Base-by-base conservation (phyloP, 1,284 basidiomycete genomes). In the Ceratobasidium sp. region DNA sequence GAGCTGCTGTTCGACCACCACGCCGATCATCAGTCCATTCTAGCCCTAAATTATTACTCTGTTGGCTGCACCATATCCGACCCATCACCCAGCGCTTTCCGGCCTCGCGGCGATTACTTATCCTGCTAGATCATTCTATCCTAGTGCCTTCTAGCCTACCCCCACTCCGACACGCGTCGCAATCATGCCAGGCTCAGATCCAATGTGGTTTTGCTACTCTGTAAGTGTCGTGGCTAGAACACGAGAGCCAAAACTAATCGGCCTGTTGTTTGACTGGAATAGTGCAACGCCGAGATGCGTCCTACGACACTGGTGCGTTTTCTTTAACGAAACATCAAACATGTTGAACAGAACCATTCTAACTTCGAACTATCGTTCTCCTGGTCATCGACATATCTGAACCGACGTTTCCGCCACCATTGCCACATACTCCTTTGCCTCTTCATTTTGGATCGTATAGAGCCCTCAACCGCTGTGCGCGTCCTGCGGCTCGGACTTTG, bases 241-340 rank as follows among this genome's bases (percentile, higher is more conserved):
- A 48, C 30, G 23, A 18, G 10, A 36, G 5, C 26, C 21, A 4
- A 5, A 4, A 14, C 34, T 43, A 12, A 53, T 21, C 14, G 36
- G 14, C 36, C 36, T 36, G 21, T 39, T 28, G 48, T 2, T 52
- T 28, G 26, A 45, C 43, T 34, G 4, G 10, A 23, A 4, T 18
- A 65, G 62, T 65, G 62, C 50, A 52, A 52, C n/a, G 46, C 62
- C 4, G 62, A 65, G 48, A 65, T 65, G 62, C 62, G 62, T 2
- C 62, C 62, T n/a, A 23, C 43, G 16, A 23, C 28, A 21, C 53
- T 8, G 30, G 62, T 65, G 12, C 23, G 62, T n/a, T 8, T 48
- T 46, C 6, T 48, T 2, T 45, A 32, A 41, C 28, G 1, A 43
- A 28, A 41, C 12, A 2, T 26, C 3, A 16, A 3, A 28, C n/a